phyloP scores from a whole-genome alignment of 495 filamentous ascomycete genomes.

The Annulohypoxylon maeteangense region DNA sequence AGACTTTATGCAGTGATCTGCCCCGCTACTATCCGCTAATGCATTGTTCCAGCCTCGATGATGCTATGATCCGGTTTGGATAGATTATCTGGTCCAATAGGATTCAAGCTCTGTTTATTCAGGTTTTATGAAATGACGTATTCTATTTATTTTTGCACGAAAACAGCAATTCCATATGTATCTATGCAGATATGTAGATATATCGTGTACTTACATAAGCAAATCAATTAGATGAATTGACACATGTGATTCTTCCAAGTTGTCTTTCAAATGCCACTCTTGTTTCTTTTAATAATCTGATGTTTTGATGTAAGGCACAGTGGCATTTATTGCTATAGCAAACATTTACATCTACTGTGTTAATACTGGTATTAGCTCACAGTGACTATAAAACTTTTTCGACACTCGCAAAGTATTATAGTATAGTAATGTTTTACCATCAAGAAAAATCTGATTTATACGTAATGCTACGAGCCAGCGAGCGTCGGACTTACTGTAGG shows the following conservation, averaged over 20 bases:
- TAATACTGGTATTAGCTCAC: background rate
- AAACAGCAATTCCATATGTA: background rate
- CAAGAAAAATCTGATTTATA: background rate
- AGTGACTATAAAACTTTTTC: background rate
- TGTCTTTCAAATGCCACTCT: background rate
- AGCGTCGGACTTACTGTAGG: no score
- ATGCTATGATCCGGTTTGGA: constrained; percentile 35
- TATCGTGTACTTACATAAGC: background rate
- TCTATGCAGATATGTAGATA: background rate
- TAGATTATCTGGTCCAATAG: constrained; percentile 23
- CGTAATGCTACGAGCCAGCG: background rate
- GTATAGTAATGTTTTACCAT: background rate
- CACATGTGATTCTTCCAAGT: background rate
- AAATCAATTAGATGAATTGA: background rate
- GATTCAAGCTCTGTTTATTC: constrained; percentile 3
- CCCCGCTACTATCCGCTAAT: constrained; percentile 24
- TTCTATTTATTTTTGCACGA: background rate
- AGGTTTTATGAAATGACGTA: constrained; percentile 29
- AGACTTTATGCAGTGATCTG: constrained; percentile 16
- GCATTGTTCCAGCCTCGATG: constrained; percentile 21
- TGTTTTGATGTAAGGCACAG: background rate
- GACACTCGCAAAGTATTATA: background rate
- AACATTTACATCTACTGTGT: background rate
- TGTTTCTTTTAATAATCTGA: background rate
- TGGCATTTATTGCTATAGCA: background rate